A percentile compares a stretch with the other conserved stretches of the same genome.
phyloP scores from a whole-genome alignment of 495 filamentous ascomycete genomes.

The Annulohypoxylon nitens region DNA sequence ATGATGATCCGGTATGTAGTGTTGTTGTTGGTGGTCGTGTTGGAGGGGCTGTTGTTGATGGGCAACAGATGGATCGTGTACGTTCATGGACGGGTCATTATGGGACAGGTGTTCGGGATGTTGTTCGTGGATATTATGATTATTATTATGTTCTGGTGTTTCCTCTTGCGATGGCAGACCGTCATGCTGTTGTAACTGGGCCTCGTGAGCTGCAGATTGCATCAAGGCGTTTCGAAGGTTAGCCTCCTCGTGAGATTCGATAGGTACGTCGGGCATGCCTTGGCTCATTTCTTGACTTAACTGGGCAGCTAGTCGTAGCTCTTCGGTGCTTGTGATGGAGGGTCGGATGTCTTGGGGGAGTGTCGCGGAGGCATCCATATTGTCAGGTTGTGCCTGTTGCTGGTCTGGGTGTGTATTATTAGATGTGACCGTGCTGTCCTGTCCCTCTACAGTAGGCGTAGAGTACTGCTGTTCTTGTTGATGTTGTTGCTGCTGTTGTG shows the following conservation, averaged over 20 bases:
- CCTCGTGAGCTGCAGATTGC: slow-evolving; percentile 37
- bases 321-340: slow-evolving; percentile 57
- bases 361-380: slow-evolving; percentile 48
- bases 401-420: slow-evolving; percentile 34
- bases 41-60: slow-evolving; percentile 26
- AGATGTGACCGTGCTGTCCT: slow-evolving; percentile 30
- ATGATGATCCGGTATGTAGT: slow-evolving; percentile 42
- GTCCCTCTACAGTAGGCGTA: slow-evolving; percentile 35
- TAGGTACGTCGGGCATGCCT: slow-evolving; percentile 41
- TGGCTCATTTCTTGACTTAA: slow-evolving; percentile 60
- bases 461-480: slow-evolving; percentile 42
- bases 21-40: slow-evolving; percentile 36
- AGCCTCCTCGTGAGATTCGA: slow-evolving; percentile 40
- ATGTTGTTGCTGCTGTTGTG: slow-evolving; percentile 22
- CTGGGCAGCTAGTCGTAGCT: slow-evolving; percentile 66
- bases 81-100: slow-evolving; percentile 35
- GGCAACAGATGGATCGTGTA: slow-evolving; percentile 19
- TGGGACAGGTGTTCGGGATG: slow-evolving; percentile 36
- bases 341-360: slow-evolving; percentile 51
- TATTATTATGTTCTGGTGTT: slow-evolving; percentile 44
- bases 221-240: slow-evolving; percentile 39
- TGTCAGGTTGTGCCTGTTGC: slow-evolving; percentile 35
- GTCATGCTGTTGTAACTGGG: slow-evolving; percentile 40
- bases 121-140: slow-evolving; percentile 42
- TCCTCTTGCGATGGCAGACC: slow-evolving; percentile 31